These are phyloP conservation scores for Hura crepitans DNA, from an alignment of 441 rosid species.

Conservation along the genomic window DNA sequence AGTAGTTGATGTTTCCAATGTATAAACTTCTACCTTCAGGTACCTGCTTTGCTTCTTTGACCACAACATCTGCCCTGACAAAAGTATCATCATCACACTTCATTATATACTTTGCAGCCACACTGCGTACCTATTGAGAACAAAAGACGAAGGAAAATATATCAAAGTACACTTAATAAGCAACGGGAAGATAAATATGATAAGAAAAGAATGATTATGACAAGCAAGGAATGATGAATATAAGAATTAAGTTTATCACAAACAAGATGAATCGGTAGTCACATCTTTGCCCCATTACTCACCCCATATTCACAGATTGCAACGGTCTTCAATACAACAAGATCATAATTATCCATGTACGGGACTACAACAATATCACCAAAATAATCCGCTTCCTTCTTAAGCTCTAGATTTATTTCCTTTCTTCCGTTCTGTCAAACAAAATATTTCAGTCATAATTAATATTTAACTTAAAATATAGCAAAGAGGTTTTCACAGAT, in stretches of 20 bases:
- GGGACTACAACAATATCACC: slow-evolving; percentile 81
- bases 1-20: slow-evolving; percentile 74
- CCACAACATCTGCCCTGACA: slow-evolving; percentile 58
- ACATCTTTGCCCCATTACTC: slow-evolving; percentile 27
- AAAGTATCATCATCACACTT: slow-evolving; percentile 92
- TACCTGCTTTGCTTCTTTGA: slow-evolving; percentile 56
- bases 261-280: background rate
- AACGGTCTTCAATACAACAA: slow-evolving; percentile 78
- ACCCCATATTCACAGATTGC: slow-evolving; percentile 94
- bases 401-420: slow-evolving; percentile 65
- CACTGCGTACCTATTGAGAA: slow-evolving; percentile 43
- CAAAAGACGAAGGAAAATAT: slow-evolving; percentile 7
- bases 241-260: background rate
- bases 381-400: slow-evolving; percentile 79
- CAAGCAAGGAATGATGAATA: background rate
- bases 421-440: slow-evolving; percentile 57
- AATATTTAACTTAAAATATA: slow-evolving; percentile 12
- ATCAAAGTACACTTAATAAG: slow-evolving; percentile 8
- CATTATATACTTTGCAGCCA: slow-evolving; percentile 68
- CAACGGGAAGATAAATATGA: background rate
- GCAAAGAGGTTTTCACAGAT: background rate
- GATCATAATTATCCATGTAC: slow-evolving; percentile 83
- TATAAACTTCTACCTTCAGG: slow-evolving; percentile 53
- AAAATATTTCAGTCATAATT: slow-evolving; percentile 11
- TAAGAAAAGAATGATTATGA: background rate